Percentiles rank a stretch among this genome's conserved stretches.
Conservation (phyloP, 1,284 basidiomycete genomes). For the Leccinum insolens region DNA sequence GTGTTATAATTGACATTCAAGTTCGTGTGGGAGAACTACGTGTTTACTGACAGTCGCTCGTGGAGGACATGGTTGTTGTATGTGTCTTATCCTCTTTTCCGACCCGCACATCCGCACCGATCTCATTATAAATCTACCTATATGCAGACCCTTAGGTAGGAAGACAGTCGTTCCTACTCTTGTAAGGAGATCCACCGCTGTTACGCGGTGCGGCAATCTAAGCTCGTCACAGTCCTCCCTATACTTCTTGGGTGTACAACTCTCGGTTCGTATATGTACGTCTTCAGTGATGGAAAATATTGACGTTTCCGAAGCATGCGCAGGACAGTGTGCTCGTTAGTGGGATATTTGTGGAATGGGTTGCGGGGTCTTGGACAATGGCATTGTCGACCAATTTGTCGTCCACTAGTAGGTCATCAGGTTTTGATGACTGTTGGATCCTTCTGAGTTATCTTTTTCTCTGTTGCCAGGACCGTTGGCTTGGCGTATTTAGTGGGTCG, state of each 20-base stretch:
- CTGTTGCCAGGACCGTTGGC: neutral
- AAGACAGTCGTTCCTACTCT: too few species aligned
- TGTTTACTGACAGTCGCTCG: neutral
- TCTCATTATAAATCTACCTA: neutral
- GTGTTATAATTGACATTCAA: neutral
- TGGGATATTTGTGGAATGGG: neutral
- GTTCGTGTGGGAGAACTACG: neutral
- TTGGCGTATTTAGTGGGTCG: neutral
- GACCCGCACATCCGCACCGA: neutral
- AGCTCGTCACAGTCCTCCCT: neutral
- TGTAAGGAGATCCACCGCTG: neutral
- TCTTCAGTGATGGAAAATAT: neutral
- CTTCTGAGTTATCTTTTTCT: neutral
- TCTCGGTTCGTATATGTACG: neutral
- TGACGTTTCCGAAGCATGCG: neutral
- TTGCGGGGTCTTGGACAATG: neutral
- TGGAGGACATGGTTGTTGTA: neutral
- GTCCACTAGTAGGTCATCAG: neutral
- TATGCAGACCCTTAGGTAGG: too few species aligned
- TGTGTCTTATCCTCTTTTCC: neutral
- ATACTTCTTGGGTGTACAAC: neutral
- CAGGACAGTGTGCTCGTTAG: neutral
- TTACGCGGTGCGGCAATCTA: neutral
- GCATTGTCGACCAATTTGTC: neutral
- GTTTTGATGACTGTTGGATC: neutral